phyloP scores from a whole-genome alignment of 2,329 filamentous ascomycete genomes.

The Scedosporium minutisporum region DNA sequence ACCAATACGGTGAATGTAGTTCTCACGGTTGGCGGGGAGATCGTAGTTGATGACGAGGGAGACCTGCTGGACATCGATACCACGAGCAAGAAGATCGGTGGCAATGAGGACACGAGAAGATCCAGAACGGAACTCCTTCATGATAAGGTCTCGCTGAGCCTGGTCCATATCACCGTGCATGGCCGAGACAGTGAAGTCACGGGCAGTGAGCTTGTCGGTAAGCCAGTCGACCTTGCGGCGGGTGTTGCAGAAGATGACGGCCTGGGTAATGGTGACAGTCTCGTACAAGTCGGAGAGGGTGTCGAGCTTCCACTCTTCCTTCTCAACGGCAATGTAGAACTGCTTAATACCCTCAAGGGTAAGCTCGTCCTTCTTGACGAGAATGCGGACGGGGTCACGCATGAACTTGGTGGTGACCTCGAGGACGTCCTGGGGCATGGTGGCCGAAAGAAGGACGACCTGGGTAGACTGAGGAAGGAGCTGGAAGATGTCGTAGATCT shows the following conservation, averaged over 20 bases:
- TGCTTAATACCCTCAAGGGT: constrained; percentile 99
- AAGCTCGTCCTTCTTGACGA: constrained; percentile 99
- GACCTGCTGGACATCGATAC: constrained; percentile 99
- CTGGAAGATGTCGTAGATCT: constrained; percentile 99
- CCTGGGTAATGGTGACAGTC: constrained; percentile 98
- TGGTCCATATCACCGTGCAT: constrained; percentile 99
- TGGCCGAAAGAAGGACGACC: constrained; percentile 95
- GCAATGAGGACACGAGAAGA: constrained; percentile 98
- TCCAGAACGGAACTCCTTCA: constrained; percentile 99
- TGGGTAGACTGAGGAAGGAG: constrained; percentile 95
- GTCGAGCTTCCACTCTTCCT: constrained; percentile 99
- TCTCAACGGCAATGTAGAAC: constrained; percentile 99
- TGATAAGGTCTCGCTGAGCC: constrained; percentile 94
- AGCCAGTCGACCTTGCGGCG: constrained; percentile 99
- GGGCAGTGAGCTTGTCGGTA: constrained; percentile 95
- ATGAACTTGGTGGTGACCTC: constrained; percentile 99
- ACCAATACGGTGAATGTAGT: constrained; percentile 99
- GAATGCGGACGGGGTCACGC: constrained; percentile 96
- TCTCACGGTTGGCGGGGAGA: constrained; percentile 95
- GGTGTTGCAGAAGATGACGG: constrained; percentile 99
- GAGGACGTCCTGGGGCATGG: constrained; percentile 97
- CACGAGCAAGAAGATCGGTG: constrained; percentile 94
- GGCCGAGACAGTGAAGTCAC: constrained; percentile 98
- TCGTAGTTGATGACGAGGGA: constrained; percentile 99
- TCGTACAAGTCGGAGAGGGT: constrained; percentile 98